Conservation (phyloP, 148 eudicot species). For the Vaccinium vitisidaea region DNA sequence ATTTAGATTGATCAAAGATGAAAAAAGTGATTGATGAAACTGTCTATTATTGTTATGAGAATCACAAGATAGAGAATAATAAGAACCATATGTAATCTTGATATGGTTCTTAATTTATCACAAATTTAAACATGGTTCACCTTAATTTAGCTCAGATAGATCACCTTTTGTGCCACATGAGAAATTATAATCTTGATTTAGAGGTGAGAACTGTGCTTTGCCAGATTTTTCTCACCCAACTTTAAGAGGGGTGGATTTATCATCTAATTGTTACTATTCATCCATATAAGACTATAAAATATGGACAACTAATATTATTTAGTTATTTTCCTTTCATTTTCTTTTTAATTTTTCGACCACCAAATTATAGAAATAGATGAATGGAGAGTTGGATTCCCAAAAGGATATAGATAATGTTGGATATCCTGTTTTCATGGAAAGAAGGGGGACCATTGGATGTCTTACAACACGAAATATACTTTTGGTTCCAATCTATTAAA, state of each 20-base stretch:
- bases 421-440: neutral
- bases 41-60: too few species aligned
- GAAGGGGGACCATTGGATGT: neutral
- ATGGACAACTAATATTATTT: neutral
- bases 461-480: neutral
- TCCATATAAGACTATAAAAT: neutral
- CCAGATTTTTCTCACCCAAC: neutral
- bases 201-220: neutral
- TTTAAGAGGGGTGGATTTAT: neutral
- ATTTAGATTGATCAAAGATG: too few species aligned
- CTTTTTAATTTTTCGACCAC: neutral
- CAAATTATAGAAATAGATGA: neutral
- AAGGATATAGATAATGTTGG: neutral
- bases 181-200: neutral
- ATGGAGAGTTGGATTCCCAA: neutral
- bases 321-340: too few species aligned
- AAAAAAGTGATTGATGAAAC: too few species aligned
- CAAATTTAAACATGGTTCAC: too few species aligned
- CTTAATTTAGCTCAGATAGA: neutral
- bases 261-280: neutral
- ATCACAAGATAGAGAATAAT: too few species aligned
- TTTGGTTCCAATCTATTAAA: neutral
- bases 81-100: too few species aligned
- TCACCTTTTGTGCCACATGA: neutral
- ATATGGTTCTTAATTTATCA: too few species aligned